Evolutionary conservation across 2,329 filamentous ascomycete species (phyloP), one percentile per base, ranked within the genome.

Genomic region (Neofusicoccum umdonicola): DNA sequence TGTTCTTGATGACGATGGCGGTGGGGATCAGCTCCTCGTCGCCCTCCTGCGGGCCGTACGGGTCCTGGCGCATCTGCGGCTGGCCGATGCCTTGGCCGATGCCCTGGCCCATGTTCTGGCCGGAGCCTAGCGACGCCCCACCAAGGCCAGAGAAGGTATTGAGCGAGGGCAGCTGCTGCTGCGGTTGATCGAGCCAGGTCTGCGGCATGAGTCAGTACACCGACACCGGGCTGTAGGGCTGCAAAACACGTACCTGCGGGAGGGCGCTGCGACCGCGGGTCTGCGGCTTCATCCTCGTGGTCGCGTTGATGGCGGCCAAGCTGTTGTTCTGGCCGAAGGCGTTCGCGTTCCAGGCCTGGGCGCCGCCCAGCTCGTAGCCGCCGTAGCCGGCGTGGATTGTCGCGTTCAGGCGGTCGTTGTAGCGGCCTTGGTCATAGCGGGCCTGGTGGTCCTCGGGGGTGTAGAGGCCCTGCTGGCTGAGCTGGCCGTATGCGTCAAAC

Each of bases 1-100:
- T 99, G 76, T 99, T 99, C 82, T 99, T 99, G 80, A 99, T 98
- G 66, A 99, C 95, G 71, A 99, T 98, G 63, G 95, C 95, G 3
- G 95, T 99, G 2, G 94, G 94, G 66, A 99, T 99, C 66, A 99
- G 87, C 80, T 98, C 94, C 70, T 97, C 94, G 64, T 88, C 84
- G 54, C 87, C 85, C 65, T 83, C 81, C 42, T 82, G 80, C 64
- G 78, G 72, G n/a, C 54, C 54, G 69, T 84, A 79, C 63, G 78
- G 78, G 64, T 79, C 81, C 69, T 76, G 78, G 68, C 74, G 78
- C 69, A 78, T 80, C 31, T 64, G 66, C 34, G 62, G 61, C 45
- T 63, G 61, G 13, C 48, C 47, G n/a, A 63, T 63, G 39, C 61
- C 61, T 48, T 63, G 61, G 8, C 48, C 61, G 8, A 63, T 37